Conservation (phyloP, 2,329 filamentous ascomycete species). For the Plectosphaerella plurivora region DNA sequence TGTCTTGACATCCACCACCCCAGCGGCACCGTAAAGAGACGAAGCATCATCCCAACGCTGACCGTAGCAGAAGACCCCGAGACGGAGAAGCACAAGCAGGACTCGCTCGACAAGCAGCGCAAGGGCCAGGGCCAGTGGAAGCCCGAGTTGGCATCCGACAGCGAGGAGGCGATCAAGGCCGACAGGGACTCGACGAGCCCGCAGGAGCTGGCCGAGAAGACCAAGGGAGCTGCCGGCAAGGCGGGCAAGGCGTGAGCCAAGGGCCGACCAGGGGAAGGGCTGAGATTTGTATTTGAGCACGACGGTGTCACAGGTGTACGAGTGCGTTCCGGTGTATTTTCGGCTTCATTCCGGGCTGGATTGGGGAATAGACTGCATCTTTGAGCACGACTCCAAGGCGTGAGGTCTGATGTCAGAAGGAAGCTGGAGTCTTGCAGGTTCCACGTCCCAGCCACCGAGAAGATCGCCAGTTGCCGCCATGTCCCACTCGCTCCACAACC, state of each 20-base stretch:
- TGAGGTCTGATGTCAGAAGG: no score
- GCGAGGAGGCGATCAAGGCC: conserved; percentile 72
- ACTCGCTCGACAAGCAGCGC: conserved; percentile 62
- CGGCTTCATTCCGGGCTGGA: no score
- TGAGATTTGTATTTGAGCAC: no score
- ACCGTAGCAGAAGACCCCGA: conserved; percentile 29
- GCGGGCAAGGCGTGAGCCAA: conserved; percentile 10
- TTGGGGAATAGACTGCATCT: no score
- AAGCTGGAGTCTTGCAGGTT: no score
- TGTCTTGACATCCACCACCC: background rate
- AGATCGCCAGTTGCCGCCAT: no score
- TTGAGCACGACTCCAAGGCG: no score
- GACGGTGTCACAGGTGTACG: no score
- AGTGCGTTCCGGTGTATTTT: no score
- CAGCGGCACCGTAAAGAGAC: background rate
- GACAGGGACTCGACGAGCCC: conserved; percentile 48
- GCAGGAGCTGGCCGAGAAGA: conserved; percentile 52
- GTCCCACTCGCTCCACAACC: no score
- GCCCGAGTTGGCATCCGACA: conserved; percentile 70
- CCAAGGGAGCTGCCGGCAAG: conserved; percentile 49
- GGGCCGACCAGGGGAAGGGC: no score
- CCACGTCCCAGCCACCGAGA: no score
- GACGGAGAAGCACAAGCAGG: conserved; percentile 56
- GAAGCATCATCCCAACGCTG: background rate
- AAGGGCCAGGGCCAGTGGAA: conserved; percentile 71